These are phyloP conservation scores for Nemania diffusa DNA, from an alignment of 2,329 filamentous ascomycete genomes.

Conservation along the genomic window DNA sequence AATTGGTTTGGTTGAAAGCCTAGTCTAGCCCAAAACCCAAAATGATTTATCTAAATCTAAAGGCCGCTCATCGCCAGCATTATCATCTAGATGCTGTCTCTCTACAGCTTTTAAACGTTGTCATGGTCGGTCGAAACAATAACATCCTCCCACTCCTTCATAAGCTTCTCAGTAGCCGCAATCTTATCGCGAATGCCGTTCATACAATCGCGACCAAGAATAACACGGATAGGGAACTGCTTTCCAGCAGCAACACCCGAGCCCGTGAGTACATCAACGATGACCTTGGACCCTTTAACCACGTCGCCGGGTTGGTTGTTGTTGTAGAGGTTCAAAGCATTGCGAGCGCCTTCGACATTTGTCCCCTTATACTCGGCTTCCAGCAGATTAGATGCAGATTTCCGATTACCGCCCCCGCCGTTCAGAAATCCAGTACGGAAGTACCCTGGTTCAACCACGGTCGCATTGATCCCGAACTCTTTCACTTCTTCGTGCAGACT, in stretches of 20 bases:
- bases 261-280: slow-evolving; percentile 66
- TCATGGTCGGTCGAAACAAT: slow-evolving; percentile 53
- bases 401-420: slow-evolving; percentile 45
- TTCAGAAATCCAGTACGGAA: slow-evolving; percentile 64
- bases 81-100: not conserved
- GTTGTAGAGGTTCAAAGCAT: slow-evolving; percentile 51
- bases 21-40: not conserved
- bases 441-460: slow-evolving; percentile 61
- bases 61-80: not conserved
- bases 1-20: not conserved
- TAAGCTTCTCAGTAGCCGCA: slow-evolving; percentile 52
- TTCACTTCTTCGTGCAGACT: slow-evolving; percentile 50
- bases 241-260: slow-evolving; percentile 59
- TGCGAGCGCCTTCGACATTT: slow-evolving; percentile 46
- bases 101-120: slow-evolving; percentile 37
- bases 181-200: slow-evolving; percentile 56
- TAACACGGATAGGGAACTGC: slow-evolving; percentile 63
- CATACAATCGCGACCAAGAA: slow-evolving; percentile 65
- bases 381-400: slow-evolving; percentile 43
- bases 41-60: not conserved
- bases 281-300: slow-evolving; percentile 60
- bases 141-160: slow-evolving; percentile 63
- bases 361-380: slow-evolving; percentile 48
- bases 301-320: slow-evolving; percentile 66
- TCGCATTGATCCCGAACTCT: slow-evolving; percentile 54